Evolutionary conservation across 2,329 filamentous ascomycete genomes (phyloP).

Genomic region (Periconia sp.): DNA sequence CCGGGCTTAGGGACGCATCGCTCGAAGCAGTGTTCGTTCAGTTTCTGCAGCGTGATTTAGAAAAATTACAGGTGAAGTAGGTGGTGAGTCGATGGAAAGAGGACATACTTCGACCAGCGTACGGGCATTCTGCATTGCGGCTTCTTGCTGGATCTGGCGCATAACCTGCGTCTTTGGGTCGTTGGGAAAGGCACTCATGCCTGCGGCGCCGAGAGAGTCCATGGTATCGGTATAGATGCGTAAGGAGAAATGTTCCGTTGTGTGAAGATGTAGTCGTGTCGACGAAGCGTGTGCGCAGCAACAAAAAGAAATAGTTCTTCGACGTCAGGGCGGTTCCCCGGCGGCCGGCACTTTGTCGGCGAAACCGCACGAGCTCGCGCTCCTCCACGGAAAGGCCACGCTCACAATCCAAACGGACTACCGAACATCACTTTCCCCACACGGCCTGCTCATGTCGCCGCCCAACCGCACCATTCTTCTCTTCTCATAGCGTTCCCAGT

Average conservation of each 20-base stretch:
- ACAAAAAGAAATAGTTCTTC: conserved; percentile 8
- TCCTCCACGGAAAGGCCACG: conserved; percentile 44
- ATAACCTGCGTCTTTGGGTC: conserved; percentile 57
- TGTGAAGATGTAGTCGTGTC: too few relatives aligned
- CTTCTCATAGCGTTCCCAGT: conserved; percentile 26
- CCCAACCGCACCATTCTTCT: conserved; percentile 26
- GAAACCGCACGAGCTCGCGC: conserved; percentile 17
- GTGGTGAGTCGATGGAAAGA: conserved; percentile 1
- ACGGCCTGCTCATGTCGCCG: conserved; percentile 34
- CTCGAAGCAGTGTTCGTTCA: conserved; percentile 64
- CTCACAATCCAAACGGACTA: conserved; percentile 22
- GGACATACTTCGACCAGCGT: conserved; percentile 55
- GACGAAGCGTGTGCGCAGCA: too few relatives aligned
- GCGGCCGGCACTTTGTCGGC: conserved; percentile 21
- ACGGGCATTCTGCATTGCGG: conserved; percentile 58
- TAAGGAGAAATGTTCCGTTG: too few relatives aligned
- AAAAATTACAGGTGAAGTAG: too few relatives aligned
- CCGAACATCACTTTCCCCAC: conserved; percentile 18
- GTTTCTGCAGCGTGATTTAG: too few relatives aligned
- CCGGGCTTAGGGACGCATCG: conserved; percentile 61
- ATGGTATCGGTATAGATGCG: conserved; percentile 23
- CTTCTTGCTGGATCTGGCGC: conserved; percentile 60
- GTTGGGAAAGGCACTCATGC: conserved; percentile 35
- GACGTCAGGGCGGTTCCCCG: conserved; percentile 33
- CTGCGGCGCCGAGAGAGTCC: conserved; percentile 38